Evolutionary conservation across 805 yeast genomes (phyloP), one percentile per base, ranked within the genome.

Genomic region (Lipomyces starkeyi): DNA sequence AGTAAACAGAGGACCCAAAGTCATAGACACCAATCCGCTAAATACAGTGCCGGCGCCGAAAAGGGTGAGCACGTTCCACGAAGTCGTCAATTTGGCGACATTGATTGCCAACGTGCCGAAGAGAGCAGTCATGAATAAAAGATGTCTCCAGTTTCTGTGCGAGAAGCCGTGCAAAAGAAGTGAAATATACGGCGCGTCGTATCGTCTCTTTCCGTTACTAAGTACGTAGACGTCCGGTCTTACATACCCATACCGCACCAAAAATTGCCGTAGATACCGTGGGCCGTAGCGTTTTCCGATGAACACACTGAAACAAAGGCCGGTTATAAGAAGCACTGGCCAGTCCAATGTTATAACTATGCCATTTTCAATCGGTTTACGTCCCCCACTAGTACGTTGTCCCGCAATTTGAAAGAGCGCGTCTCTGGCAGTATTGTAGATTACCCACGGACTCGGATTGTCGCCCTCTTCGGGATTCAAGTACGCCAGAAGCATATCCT

Each of bases 221-320:
- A 55, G n/a, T 2, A 61, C 56, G 14, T 29, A 62, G n/a, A 62
- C 37, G 35, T 62, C 65, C 20, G 62, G 29, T 20, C 65, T 40
- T 8, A 62, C 29, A 27, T 62, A 62, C 7, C 65, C 65, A 25
- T 22, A 62, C 3, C 62, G 32, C 14, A 62, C 32, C 14, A 62
- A 27, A 8, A 35, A 14, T n/a, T 27, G 62, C 6, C 65, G 61
- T 8, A 62, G 37, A 2, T 61, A 40, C 2, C 22, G 14, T 22
- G 65, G 65, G 11, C 65, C 65, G 52, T 27, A 57, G 8, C 62
- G 34, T 43, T 57, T 62, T 5, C 43, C 52, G 11, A 40, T n/a
- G 13, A 34, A 40, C 20, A 13, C 40, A 4, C n/a, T 11, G 27
- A 32, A 25, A 29, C 56, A 27, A 20, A 58, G 29, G 11, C 27